Conservation (phyloP, 1,284 basidiomycete species). For the Fereydounia khargensis region DNA sequence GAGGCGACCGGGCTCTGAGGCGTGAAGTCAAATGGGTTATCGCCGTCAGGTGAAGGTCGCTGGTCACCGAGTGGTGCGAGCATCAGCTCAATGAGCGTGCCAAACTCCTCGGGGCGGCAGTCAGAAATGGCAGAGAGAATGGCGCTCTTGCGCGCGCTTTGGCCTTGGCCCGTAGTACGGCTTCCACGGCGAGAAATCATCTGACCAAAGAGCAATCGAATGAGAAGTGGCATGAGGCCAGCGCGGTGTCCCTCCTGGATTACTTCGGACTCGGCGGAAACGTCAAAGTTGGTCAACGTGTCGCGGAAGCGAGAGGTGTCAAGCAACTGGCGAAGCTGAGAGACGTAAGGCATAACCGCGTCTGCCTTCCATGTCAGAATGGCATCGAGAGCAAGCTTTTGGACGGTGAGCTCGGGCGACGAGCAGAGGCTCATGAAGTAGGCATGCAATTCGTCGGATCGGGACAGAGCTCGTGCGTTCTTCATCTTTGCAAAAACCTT, state of each 20-base stretch:
- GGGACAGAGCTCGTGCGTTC: slow-evolving; percentile 82
- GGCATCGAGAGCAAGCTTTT: slow-evolving; percentile 75
- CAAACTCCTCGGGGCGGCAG: slow-evolving; percentile 73
- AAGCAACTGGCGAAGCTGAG: slow-evolving; percentile 70
- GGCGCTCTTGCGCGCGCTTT: slow-evolving; percentile 65
- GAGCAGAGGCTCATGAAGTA: slow-evolving; percentile 77
- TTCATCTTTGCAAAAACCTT: slow-evolving; percentile 81
- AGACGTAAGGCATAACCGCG: slow-evolving; percentile 68
- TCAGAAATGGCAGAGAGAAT: slow-evolving; percentile 73
- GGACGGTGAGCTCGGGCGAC: slow-evolving; percentile 78
- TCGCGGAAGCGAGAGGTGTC: slow-evolving; percentile 88
- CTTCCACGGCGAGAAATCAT: slow-evolving; percentile 81
- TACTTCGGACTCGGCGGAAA: slow-evolving; percentile 56
- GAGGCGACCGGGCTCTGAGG: slow-evolving; percentile 17
- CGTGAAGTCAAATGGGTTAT: slow-evolving; percentile 29
- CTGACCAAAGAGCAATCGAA: slow-evolving; percentile 81
- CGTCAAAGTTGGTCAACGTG: slow-evolving; percentile 69
- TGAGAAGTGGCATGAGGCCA: slow-evolving; percentile 72
- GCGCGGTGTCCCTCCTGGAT: slow-evolving; percentile 68
- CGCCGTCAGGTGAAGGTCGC: slow-evolving; percentile 6
- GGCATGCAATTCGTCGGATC: slow-evolving; percentile 67
- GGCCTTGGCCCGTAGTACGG: slow-evolving; percentile 64
- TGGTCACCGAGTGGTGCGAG: slow-evolving; percentile 68
- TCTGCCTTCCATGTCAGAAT: slow-evolving; percentile 79
- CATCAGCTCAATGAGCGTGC: slow-evolving; percentile 83